Evolutionary conservation across 177 flowering plant genomes (phyloP), one percentile per base, ranked within the genome.

Genomic region (Vitis hybrid): DNA sequence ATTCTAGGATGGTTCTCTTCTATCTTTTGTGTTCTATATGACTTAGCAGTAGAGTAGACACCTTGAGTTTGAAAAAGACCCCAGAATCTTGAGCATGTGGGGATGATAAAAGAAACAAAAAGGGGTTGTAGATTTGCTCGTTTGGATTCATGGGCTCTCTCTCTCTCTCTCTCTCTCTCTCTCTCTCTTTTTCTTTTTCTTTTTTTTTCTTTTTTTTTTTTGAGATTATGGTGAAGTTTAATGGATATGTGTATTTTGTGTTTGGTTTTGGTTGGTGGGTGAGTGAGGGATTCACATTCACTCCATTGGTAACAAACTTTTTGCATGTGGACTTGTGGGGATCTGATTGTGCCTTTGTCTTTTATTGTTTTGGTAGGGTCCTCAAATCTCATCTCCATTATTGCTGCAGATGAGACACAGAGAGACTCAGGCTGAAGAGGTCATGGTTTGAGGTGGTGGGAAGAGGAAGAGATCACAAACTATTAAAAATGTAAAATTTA

Each of bases 301-400:
- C 60, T 34, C 2, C 68, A 67, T 62, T 67, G 68, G 69, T 63
- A 76, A 67, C 79, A 76, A 68, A 71, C 69, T 68, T 40, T 6
- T 21, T 63, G 78, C 75, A 64, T 63, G 79, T 63, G 75, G 51
- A 32, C 13, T 49, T 30, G 17, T 52, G 60, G 30, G 64, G 14
- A 61, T 73, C 52, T 68, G 66, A 68, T 50, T 62, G 15, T 62
- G 71, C 67, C 57, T 57, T 57, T 68, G 7, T 64, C 57, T 52
- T 60, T 34, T 34, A 34, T 34, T 62, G 65, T 64, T 71, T 49
- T 3, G 21, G 34, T 71, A 69, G 78, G 66, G 45, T 21, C 70
- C 52, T 3, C 11, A 65, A 3, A 64, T 64, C 66, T 34, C 45
- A 55, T 60, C 67, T 55, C 62, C 66, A 52, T 62, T 57, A 58